Conservation (phyloP, 257 asterid genomes). For the Catharanthus roseus region DNA sequence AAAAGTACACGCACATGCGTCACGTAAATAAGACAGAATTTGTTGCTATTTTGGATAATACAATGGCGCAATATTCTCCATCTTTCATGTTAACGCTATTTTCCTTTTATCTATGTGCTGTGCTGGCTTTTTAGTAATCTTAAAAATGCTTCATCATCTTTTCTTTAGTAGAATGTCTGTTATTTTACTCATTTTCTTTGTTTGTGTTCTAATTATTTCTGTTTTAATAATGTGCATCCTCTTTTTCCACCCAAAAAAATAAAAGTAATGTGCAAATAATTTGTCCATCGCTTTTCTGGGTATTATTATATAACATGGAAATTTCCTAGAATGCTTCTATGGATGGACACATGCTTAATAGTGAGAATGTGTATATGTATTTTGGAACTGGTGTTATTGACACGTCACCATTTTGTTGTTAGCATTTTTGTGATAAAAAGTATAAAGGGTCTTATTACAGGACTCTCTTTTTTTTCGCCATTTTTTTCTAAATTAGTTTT, state of each 20-base stretch:
- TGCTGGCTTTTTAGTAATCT: not conserved
- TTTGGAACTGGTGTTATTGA: too few species aligned
- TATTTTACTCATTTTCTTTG: not conserved
- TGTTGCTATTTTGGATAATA: not conserved
- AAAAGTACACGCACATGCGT: conserved; percentile 12
- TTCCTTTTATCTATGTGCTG: not conserved
- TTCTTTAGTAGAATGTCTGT: not conserved
- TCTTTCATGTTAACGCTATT: not conserved
- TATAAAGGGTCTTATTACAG: too few species aligned
- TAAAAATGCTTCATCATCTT: not conserved
- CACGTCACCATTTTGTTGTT: too few species aligned
- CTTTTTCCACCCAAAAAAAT: too few species aligned
- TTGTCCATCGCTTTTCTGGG: not conserved
- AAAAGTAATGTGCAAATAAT: not conserved
- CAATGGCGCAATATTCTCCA: too few species aligned
- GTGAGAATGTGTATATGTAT: too few species aligned
- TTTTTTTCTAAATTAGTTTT: too few species aligned
- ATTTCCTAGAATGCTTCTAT: too few species aligned
- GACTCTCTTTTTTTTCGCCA: too few species aligned
- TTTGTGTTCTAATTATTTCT: not conserved
- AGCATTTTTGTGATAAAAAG: too few species aligned
- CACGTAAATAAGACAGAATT: not conserved
- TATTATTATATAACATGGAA: not conserved
- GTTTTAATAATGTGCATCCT: too few species aligned
- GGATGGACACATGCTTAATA: too few species aligned